Evolutionary conservation across 2,329 filamentous ascomycete species (phyloP), one percentile per base, ranked within the genome.

Genomic region (Aureobasidium pullulans): DNA sequence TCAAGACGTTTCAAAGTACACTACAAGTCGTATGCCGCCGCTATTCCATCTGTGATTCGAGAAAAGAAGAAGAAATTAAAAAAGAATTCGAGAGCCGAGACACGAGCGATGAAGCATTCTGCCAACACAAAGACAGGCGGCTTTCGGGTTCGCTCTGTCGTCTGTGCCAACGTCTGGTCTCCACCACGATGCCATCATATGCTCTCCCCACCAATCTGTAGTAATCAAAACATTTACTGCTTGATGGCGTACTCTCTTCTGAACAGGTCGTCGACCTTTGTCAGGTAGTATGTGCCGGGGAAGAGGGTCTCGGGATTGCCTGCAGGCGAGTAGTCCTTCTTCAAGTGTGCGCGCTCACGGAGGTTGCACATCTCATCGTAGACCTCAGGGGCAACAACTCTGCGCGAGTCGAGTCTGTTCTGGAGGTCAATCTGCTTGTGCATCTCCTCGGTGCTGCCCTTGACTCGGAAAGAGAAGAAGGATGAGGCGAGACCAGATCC

Each of bases 321-420:
- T 56, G 68, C 65, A 29, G 78, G 78, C 60, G 70, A 74, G 70
- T 76, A 80, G 66, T 74, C 70, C 71, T 77, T 78, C 73, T 80
- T 73, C 60, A 80, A 66, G 63, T 80, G 77, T 50, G 78, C 78
- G 62, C 74, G 71, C 71, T 79, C 76, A 59, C 78, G 75, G 58
- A 80, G 72, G 66, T 77, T 76, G 74, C 78, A 80, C 76, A 79
- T 78, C 76, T 79, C 73, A 52, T 80, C 77, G 68, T 80, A 81
- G 6, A 75, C 72, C 69, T 79, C 71, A 11, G 78, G 78, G 23
- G 72, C 68, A 29, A 80, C 77, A 57, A 72, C 70, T 54, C 75
- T 72, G 62, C 78, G 72, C 43, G 70, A 67, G 29, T 77, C 75
- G 54, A 80, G 70, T 61, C 78, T 72, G 58, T 67, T 70, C 50